Percentiles rank a stretch among this genome's conserved stretches.
phyloP scores from a whole-genome alignment of 257 asterid genomes.

The Solanum medicagineum region DNA sequence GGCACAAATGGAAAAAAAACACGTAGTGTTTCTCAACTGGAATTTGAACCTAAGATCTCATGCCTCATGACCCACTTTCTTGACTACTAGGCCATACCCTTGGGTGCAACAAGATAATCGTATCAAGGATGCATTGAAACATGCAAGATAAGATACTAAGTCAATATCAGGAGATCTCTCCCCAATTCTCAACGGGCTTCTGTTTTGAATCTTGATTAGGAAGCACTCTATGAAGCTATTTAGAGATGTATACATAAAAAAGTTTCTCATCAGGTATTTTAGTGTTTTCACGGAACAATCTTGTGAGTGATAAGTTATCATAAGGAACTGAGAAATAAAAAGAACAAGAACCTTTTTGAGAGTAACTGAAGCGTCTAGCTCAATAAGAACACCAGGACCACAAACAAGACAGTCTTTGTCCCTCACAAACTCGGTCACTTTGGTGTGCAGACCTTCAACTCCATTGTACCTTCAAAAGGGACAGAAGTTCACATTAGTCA shows the following conservation, averaged over 20 bases:
- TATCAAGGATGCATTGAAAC: not conserved
- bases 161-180: not conserved
- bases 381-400: constrained; percentile 96
- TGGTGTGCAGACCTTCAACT: constrained; percentile 88
- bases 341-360: constrained; percentile 51
- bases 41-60: not conserved
- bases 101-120: not conserved
- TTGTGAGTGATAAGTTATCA: not conserved
- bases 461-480: constrained; percentile 64
- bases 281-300: not conserved
- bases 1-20: not conserved
- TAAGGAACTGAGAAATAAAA: not conserved
- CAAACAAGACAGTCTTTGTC: constrained; percentile 86
- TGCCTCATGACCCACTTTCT: not conserved
- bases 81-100: not conserved
- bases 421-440: constrained; percentile 80
- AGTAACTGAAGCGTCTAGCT: constrained; percentile 64
- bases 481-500: not conserved
- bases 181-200: not conserved
- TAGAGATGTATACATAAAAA: not conserved
- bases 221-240: not conserved
- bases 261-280: not conserved
- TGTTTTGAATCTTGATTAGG: not conserved
- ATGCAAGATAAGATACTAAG: not conserved
- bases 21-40: not conserved